A percentile compares a stretch with the other conserved stretches of the same genome.
Conservation (phyloP, 192 early-diverging fungal genomes). For the Backusella circina region DNA sequence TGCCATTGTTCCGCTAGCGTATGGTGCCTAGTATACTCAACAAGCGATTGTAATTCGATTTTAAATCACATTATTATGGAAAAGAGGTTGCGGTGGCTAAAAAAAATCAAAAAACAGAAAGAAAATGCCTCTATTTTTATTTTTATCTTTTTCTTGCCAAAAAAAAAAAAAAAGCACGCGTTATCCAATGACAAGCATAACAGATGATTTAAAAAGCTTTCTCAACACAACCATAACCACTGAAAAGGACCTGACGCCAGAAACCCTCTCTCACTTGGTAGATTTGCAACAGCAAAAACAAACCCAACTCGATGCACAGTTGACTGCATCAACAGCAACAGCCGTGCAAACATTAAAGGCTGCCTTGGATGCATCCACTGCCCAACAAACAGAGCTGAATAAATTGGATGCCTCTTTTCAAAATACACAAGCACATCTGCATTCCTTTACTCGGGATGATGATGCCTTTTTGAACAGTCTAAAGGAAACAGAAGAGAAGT, state of each 20-base stretch:
- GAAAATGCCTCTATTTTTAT: no score
- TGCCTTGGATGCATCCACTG: neutral
- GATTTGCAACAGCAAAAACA: neutral
- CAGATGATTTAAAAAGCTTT: neutral
- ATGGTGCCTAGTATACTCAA: no score
- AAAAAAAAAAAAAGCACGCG: no score
- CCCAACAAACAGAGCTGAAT: neutral
- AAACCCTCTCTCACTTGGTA: neutral
- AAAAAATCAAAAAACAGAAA: no score
- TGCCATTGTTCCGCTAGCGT: no score
- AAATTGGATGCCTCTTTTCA: neutral
- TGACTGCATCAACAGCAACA: neutral
- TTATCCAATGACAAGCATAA: neutral
- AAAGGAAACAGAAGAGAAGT: conserved; percentile 5
- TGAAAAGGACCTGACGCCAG: neutral
- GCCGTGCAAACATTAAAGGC: neutral
- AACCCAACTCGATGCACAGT: neutral
- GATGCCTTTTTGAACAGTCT: neutral
- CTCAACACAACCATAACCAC: neutral
- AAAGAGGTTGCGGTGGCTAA: no score
- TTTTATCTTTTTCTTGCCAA: no score
- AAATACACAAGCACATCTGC: neutral
- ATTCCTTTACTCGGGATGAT: neutral
- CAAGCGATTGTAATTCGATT: no score
- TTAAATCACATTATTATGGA: no score